A percentile compares a stretch with the other conserved stretches of the same genome.
Evolutionary conservation across 768 basidiomycete species (phyloP).

Genomic region (Lepiota brunneoincarnata): DNA sequence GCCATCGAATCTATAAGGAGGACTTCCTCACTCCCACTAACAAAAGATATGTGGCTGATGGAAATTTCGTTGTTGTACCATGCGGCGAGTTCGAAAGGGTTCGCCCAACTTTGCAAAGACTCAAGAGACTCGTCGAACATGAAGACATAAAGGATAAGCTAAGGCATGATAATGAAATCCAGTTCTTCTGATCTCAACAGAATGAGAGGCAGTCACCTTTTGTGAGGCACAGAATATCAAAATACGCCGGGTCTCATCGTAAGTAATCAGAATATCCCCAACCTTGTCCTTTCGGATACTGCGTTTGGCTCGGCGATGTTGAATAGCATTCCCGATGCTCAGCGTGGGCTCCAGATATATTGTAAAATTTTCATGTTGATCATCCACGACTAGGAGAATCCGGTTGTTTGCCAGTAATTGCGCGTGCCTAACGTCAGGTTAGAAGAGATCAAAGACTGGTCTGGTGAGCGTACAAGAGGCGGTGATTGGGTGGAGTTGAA

Average conservation of each 20-base stretch:
- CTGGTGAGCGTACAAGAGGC: conserved; percentile 26
- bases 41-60: conserved; percentile 34
- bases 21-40: conserved; percentile 51
- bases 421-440: conserved; percentile 17
- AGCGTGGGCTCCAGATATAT: conserved; percentile 37
- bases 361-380: conserved; percentile 27
- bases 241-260: conserved; percentile 50
- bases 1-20: conserved; percentile 42
- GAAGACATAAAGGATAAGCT: conserved; percentile 43
- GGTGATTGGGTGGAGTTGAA: conserved; percentile 17
- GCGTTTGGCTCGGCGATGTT: conserved; percentile 21
- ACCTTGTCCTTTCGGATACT: conserved; percentile 43
- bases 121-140: conserved; percentile 43
- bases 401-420: conserved; percentile 44
- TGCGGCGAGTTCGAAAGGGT: conserved; percentile 31
- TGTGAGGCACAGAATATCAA: conserved; percentile 41
- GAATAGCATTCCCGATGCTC: conserved; percentile 29
- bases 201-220: conserved; percentile 32
- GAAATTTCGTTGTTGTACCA: conserved; percentile 36
- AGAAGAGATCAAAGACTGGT: conserved; percentile 8
- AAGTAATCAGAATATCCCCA: conserved; percentile 45
- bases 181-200: too few relatives aligned
- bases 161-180: neutral
- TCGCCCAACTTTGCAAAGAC: conserved; percentile 40
- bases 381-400: conserved; percentile 39